Evolutionary conservation across 2,329 filamentous ascomycete species (phyloP), one percentile per base, ranked within the genome.

Genomic region (Alternaria longipes): DNA sequence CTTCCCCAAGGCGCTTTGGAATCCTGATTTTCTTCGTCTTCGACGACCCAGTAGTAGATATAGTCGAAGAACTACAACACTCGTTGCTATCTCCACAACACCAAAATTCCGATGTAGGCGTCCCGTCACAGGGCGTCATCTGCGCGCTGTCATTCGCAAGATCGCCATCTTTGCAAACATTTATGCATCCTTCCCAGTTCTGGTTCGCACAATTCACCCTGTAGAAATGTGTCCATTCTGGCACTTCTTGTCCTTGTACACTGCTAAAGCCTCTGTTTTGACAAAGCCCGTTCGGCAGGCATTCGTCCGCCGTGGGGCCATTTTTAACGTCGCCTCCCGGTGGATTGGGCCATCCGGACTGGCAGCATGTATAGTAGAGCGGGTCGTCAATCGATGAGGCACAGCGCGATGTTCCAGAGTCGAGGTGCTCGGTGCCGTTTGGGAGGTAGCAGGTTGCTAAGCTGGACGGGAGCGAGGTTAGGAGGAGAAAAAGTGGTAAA

Each of bases 201-300:
- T 54, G 8, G 16, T 63, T 51, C 8, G 65, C 54, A 32, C 63
- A 67, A 41, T 57, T 62, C 2, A 62, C 51, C 1, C 61, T 28
- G 42, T 59, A 67, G 46, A 52, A 65, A 9, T 47, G 45, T 4
- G 54, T 60, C 52, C 58, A 64, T 8, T 40, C 44, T 16, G 30
- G 38, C 38, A 20, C 32, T 4, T 46, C 28, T 32, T 32, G 24
- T 2, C 51, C 60, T 18, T 24, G 41, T 2, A 9, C 40, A 6
- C 28, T 54, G 32, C 49, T 56, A 7, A 47, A 47, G 22, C 46
- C 36, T n/a, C 56, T 53, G 28, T 67, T 65, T 34, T 58, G 57
- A 24, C 65, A 67, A 14, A 67, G 26, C 9, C 63, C 65, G 26
- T 67, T 67, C 6, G 57, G 55, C n/a, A 67, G 41, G 34, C 65